phyloP scores from a whole-genome alignment of 2,329 filamentous ascomycete species.

The Ophidiomyces ophidiicola region DNA sequence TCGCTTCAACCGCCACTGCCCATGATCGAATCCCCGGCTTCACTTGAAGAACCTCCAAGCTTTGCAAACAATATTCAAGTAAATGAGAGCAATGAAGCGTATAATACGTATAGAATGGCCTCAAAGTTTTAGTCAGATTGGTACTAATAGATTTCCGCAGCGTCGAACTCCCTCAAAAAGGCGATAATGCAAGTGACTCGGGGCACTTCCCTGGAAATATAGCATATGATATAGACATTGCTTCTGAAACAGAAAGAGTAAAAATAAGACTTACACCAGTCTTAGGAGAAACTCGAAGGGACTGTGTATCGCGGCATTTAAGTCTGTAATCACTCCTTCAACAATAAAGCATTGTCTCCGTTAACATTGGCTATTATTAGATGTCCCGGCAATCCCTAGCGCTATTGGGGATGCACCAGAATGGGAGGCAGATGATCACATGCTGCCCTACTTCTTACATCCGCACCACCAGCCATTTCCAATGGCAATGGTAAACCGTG shows the following conservation, averaged over 20 bases:
- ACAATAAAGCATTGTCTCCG: conserved; percentile 9
- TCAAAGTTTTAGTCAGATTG: neutral
- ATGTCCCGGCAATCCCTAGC: conserved; percentile 44
- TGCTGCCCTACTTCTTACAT: conserved; percentile 55
- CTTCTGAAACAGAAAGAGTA: conserved; percentile 49
- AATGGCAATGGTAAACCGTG: conserved; percentile 59
- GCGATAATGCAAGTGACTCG: neutral
- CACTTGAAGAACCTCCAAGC: conserved; percentile 19
- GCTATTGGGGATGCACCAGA: conserved; percentile 45
- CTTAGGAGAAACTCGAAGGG: conserved; percentile 41
- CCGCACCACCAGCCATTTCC: conserved; percentile 47
- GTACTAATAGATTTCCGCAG: neutral
- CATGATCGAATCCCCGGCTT: conserved; percentile 41
- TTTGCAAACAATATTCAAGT: conserved; percentile 10
- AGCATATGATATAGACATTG: conserved; percentile 52
- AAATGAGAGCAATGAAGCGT: too few species aligned
- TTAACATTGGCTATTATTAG: conserved; percentile 16
- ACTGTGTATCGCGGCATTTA: conserved; percentile 53
- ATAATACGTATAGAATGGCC: conserved; percentile 8
- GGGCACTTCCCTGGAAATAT: conserved; percentile 49
- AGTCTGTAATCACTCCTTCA: conserved; percentile 27
- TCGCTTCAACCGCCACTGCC: conserved; percentile 49
- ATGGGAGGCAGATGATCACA: conserved; percentile 40
- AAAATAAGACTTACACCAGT: conserved; percentile 45
- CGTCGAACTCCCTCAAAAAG: neutral